Evolutionary conservation across 805 yeast species (phyloP).

Genomic region (Candida maesae): DNA sequence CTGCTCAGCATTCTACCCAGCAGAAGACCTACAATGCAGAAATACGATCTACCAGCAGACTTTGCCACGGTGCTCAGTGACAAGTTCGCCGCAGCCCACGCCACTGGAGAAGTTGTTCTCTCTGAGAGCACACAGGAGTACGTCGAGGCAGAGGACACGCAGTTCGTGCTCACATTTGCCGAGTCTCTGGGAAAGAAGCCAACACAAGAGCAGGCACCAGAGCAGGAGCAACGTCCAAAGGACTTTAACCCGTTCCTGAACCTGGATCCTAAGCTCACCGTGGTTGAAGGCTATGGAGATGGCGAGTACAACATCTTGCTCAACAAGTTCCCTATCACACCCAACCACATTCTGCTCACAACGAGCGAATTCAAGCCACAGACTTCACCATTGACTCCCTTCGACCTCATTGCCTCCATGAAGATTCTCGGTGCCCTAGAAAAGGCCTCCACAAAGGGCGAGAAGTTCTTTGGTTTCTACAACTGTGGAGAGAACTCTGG

Average conservation of each 20-base stretch:
- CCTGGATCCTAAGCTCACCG: constrained; percentile 73
- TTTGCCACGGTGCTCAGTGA: constrained; percentile 33
- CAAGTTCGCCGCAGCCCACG: constrained; percentile 47
- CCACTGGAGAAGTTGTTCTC: constrained; percentile 44
- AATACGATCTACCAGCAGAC: constrained; percentile 34
- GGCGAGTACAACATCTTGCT: constrained; percentile 59
- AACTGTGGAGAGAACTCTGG: constrained; percentile 88
- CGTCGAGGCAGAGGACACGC: constrained; percentile 30
- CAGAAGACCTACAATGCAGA: constrained; percentile 12
- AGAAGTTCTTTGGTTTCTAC: constrained; percentile 74
- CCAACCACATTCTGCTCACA: constrained; percentile 73
- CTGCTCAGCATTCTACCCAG: no score
- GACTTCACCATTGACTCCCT: constrained; percentile 61
- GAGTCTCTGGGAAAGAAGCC: constrained; percentile 36
- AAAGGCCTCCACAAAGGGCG: constrained; percentile 31
- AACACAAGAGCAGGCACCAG: constrained; percentile 32
- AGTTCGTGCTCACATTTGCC: constrained; percentile 30
- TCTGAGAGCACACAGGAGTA: constrained; percentile 41
- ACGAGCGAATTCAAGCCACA: constrained; percentile 75
- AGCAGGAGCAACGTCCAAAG: constrained; percentile 30
- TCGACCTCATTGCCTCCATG: constrained; percentile 62
- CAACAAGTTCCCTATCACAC: constrained; percentile 83
- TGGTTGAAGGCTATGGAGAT: constrained; percentile 46
- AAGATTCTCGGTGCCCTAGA: constrained; percentile 50
- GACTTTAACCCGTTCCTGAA: constrained; percentile 68